Evolutionary conservation across 1,284 basidiomycete species (phyloP), one percentile per base, ranked within the genome.

Genomic region (Somion occarium): DNA sequence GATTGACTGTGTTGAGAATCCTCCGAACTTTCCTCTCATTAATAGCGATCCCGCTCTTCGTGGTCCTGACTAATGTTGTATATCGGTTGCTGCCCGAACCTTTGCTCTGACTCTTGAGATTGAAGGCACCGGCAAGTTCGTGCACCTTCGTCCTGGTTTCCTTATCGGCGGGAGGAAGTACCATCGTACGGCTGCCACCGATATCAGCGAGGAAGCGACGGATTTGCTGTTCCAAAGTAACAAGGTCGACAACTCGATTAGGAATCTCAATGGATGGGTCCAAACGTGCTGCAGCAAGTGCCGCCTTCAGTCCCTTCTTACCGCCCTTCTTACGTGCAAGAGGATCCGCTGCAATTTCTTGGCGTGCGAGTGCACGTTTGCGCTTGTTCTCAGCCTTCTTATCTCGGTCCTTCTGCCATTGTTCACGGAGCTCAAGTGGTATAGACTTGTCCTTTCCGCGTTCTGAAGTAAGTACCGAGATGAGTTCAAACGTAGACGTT

Each of bases 321-420:
- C 82, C 81, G 37, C 80, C 78, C 62, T 82, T 85, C 58, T 82
- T 79, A 18, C 56, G 51, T 18, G 73, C 61, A 27, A 83, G 61
- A 1, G 81, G 80, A 63, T 88, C 83, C 0, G 76, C 69, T 4
- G 80, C 82, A 0, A 65, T 64, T 46, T 79, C 73, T 13, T 85
- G 69, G 23, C 78, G 77, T 2, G 76, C 81, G 2, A 79, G 69
- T 1, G 75, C 78, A 2, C 91, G 82, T 37, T 78, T 74, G 3
- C 73, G 76, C 65, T 92, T 95, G 64, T 75, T 71, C 53, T 83
- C 83, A 0, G 91, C 91, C 67, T 96, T 97, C 69, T 84, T 88
- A 49, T 74, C 70, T 1, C 91, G 85, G 63, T 96, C 93, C 48
- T 78, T 78, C 53, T 83, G 79, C 92, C 92, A 96, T 56, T 86